Percentiles rank a stretch among this genome's conserved stretches.
Evolutionary conservation across 768 basidiomycete genomes (phyloP).

Genomic region (Russula ochroleuca): DNA sequence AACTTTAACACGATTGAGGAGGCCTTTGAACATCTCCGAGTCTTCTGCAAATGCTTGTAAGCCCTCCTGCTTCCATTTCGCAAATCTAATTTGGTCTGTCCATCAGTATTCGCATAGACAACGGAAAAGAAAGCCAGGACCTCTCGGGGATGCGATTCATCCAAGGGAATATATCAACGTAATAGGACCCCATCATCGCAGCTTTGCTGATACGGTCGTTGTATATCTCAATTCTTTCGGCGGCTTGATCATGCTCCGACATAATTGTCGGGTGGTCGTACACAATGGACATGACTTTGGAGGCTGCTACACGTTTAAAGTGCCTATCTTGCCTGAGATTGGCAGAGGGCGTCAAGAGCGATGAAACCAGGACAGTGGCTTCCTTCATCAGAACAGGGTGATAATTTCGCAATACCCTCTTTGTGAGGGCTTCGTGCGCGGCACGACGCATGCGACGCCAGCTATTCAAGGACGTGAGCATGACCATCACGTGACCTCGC

Average conservation of each 20-base stretch:
- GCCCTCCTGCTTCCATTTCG: conserved; percentile 14
- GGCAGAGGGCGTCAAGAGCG: conserved; percentile 31
- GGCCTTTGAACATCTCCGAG: conserved; percentile 6
- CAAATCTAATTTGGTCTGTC: not conserved
- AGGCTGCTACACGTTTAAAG: conserved; percentile 30
- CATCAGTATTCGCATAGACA: not conserved
- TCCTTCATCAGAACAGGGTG: conserved; percentile 32
- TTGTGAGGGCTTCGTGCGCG: conserved; percentile 34
- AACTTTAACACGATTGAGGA: conserved; percentile 1
- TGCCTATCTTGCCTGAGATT: conserved; percentile 31
- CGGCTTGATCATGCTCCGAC: not conserved
- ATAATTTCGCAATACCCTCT: conserved; percentile 27
- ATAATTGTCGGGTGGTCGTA: conserved; percentile 27
- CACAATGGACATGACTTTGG: conserved; percentile 30
- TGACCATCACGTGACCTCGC: too few relatives aligned
- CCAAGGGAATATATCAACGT: conserved; percentile 10
- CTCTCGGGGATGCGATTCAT: conserved; percentile 10
- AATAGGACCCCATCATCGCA: not conserved
- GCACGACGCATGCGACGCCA: conserved; percentile 36
- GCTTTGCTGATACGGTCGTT: not conserved
- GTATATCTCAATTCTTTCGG: conserved; percentile 1
- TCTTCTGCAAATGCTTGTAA: not conserved
- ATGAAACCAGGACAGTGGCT: conserved; percentile 31
- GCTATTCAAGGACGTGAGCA: conserved; percentile 21
- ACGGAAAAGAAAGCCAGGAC: not conserved